Evolutionary conservation across 2,329 filamentous ascomycete genomes (phyloP).

Genomic region (Xylaria arbuscula): DNA sequence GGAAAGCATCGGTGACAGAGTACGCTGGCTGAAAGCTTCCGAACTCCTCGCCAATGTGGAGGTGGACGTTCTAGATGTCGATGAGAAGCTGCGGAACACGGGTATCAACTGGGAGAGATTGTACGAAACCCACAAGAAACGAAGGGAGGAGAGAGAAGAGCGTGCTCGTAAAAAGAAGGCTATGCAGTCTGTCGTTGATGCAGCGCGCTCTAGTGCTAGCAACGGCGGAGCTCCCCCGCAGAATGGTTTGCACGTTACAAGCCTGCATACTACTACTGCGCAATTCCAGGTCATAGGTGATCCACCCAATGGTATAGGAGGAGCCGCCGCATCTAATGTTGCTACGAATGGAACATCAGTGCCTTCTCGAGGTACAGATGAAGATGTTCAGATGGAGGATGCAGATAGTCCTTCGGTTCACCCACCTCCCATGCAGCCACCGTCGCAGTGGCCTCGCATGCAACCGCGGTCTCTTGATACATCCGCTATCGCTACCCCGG

Average conservation of each 20-base stretch:
- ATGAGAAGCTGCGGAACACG: slow-evolving; percentile 66
- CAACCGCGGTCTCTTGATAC: slow-evolving; percentile 49
- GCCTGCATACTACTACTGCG: slow-evolving; percentile 58
- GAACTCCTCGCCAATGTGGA: slow-evolving; percentile 94
- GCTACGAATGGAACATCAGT: slow-evolving; percentile 68
- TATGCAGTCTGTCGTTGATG: slow-evolving; percentile 65
- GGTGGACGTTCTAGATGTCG: slow-evolving; percentile 86
- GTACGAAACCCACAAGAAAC: slow-evolving; percentile 76
- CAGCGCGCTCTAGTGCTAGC: slow-evolving; percentile 62
- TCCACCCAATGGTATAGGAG: slow-evolving; percentile 69
- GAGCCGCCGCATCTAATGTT: slow-evolving; percentile 52
- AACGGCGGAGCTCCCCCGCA: slow-evolving; percentile 59
- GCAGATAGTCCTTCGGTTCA: slow-evolving; percentile 57
- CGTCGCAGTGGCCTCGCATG: slow-evolving; percentile 56
- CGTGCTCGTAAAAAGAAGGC: slow-evolving; percentile 72
- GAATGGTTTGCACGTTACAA: slow-evolving; percentile 62
- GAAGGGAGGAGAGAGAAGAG: slow-evolving; percentile 69
- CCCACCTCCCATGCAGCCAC: slow-evolving; percentile 62
- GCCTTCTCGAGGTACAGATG: slow-evolving; percentile 59
- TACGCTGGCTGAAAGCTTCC: slow-evolving; percentile 85
- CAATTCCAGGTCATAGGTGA: slow-evolving; percentile 68
- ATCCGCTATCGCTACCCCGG: slow-evolving; percentile 54
- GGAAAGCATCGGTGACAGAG: slow-evolving; percentile 82
- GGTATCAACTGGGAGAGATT: slow-evolving; percentile 84
- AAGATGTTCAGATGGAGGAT: slow-evolving; percentile 72